Evolutionary conservation across 164 flowering plant genomes (phyloP).

Genomic region (Tinospora cordifolia): DNA sequence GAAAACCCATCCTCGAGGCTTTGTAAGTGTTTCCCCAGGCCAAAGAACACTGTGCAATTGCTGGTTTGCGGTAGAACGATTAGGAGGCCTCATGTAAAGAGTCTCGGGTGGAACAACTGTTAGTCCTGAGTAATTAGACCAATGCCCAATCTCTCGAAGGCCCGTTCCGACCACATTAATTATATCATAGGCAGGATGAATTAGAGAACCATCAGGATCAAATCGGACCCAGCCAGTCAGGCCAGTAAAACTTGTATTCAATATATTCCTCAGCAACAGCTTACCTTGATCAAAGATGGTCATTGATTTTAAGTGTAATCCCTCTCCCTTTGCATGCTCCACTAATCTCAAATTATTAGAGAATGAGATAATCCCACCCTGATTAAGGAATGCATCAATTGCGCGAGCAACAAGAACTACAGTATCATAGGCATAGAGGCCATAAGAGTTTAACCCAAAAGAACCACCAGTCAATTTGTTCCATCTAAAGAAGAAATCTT

Average conservation of each 20-base stretch:
- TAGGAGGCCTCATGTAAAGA: slow-evolving; percentile 46
- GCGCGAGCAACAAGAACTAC: slow-evolving; percentile 80
- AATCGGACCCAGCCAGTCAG: slow-evolving; percentile 55
- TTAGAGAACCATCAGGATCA: slow-evolving; percentile 37
- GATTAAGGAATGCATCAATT: slow-evolving; percentile 46
- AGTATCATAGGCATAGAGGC: slow-evolving; percentile 71
- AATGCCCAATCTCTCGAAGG: slow-evolving; percentile 49
- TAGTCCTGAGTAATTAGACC: slow-evolving; percentile 70
- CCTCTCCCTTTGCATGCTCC: slow-evolving; percentile 19
- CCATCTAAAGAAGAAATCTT: slow-evolving; percentile 59
- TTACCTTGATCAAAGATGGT: slow-evolving; percentile 51
- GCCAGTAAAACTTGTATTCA: slow-evolving; percentile 41
- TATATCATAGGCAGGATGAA: slow-evolving; percentile 65
- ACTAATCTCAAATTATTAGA: slow-evolving; percentile 56
- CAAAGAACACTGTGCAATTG: slow-evolving; percentile 43
- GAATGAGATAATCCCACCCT: slow-evolving; percentile 63
- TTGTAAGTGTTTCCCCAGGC: slow-evolving; percentile 52
- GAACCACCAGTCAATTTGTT: slow-evolving; percentile 42
- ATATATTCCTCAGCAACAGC: slow-evolving; percentile 36
- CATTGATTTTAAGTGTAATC: slow-evolving; percentile 50
- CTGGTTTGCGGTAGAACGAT: slow-evolving; percentile 45
- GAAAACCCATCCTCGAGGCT: slow-evolving; percentile 83
- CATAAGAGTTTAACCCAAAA: slow-evolving; percentile 57
- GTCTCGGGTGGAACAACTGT: slow-evolving; percentile 53
- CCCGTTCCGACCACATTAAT: slow-evolving; percentile 71